Conservation (phyloP, 1,284 basidiomycete species). For the Sporisorium exsertum region DNA sequence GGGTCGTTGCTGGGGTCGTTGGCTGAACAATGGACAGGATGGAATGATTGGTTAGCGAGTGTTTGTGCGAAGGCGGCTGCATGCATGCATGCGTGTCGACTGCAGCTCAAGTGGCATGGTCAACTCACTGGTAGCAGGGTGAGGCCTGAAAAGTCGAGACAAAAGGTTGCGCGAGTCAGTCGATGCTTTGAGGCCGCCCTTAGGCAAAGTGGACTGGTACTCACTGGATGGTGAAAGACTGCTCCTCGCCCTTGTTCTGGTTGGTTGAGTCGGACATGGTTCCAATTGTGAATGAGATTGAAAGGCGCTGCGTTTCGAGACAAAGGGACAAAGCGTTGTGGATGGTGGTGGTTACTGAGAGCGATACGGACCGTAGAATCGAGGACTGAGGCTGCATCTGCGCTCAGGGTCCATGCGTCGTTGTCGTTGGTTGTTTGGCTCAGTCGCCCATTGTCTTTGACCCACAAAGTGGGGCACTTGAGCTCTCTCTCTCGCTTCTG, state of each 20-base stretch:
- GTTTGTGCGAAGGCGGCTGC: neutral
- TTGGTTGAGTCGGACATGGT: slow-evolving; percentile 50
- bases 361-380: too few relatives aligned
- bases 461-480: too few relatives aligned
- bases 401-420: neutral
- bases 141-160: slow-evolving; percentile 26
- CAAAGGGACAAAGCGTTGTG: slow-evolving; percentile 3
- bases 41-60: slow-evolving; percentile 2
- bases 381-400: neutral
- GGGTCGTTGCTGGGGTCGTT: slow-evolving; percentile 56
- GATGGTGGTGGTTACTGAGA: slow-evolving; percentile 8
- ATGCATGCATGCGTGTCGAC: neutral
- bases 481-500: neutral
- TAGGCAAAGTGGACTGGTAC: neutral
- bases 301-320: neutral
- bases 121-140: slow-evolving; percentile 56
- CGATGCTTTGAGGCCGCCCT: neutral
- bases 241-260: slow-evolving; percentile 52
- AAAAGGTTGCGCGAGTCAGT: slow-evolving; percentile 9
- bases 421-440: neutral
- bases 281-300: neutral
- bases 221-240: slow-evolving; percentile 57
- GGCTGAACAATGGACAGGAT: slow-evolving; percentile 13
- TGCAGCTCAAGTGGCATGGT: neutral
- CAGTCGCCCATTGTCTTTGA: neutral